Evolutionary conservation across 73 alveolate genomes (phyloP).

Genomic region (Symbiodinium pilosum): DNA sequence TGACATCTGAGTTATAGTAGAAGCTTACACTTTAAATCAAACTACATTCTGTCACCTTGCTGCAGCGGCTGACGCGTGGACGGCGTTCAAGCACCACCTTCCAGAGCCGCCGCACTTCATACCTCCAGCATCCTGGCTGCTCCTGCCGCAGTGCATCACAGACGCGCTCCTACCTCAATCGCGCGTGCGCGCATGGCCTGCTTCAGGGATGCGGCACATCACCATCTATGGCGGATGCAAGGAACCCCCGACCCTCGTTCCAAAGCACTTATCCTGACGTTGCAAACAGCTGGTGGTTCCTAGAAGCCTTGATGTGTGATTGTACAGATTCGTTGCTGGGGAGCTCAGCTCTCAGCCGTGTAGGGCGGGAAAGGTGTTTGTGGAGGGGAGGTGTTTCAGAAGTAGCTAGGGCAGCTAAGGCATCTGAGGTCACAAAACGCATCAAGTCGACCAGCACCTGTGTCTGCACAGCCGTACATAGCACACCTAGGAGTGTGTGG

Average conservation of each 20-base stretch:
- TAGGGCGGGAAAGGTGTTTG: slow-evolving; percentile 2
- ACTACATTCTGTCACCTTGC: too few relatives aligned
- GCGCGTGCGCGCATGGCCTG: not conserved
- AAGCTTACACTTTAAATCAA: too few relatives aligned
- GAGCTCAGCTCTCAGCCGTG: slow-evolving; percentile 8
- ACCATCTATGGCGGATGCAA: not conserved
- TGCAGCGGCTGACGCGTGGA: not conserved
- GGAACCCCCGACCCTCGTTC: not conserved
- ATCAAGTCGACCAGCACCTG: not conserved
- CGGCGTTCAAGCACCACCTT: not conserved
- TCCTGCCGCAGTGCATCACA: not conserved
- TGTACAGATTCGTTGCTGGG: not conserved
- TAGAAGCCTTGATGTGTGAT: not conserved
- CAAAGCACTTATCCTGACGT: not conserved
- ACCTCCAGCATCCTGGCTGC: not conserved
- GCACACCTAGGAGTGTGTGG: not conserved
- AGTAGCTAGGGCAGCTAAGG: not conserved
- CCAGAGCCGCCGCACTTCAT: slow-evolving; percentile 7
- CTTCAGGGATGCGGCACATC: not conserved
- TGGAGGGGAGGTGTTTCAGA: not conserved
- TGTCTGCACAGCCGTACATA: not conserved
- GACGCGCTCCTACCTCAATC: not conserved
- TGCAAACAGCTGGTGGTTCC: not conserved
- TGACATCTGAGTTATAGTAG: too few relatives aligned
- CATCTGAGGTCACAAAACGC: too few relatives aligned